Evolutionary conservation across 2,329 filamentous ascomycete species (phyloP), one percentile per base, ranked within the genome.

Genomic region (Epichloe typhina): DNA sequence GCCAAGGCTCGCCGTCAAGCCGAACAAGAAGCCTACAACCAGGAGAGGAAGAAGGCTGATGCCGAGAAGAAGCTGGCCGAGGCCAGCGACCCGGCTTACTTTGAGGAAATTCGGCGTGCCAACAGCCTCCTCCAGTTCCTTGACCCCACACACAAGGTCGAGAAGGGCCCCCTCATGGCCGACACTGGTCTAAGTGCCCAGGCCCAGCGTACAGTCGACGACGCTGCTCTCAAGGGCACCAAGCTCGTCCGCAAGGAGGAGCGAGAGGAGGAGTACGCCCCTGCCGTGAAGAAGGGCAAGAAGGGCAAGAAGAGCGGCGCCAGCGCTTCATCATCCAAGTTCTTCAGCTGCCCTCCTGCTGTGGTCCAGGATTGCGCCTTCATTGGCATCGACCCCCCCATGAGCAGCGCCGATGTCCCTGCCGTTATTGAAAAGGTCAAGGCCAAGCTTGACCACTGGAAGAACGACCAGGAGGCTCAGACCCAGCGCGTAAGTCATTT

Each of bases 91-190:
- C 89, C 85, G 15, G 93, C 93, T 49, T 98, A 88, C 74, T 77
- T 88, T 45, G 88, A 96, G 60, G 89, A 98, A 73, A 95, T 98
- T 63, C 80, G 89, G 61, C 85, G 85, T 49, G 87, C 88, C 55
- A 87, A 93, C 72, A 86, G 83, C 65, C 76, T 98, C 44, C 86
- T 97, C 59, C 83, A 84, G 59, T 91, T 91, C 77, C 91, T 97
- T 59, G 90, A 97, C 67, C 91, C 91, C 2, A 79, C 73, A 15
- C 75, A 80, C 53, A 68, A 70, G 64, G 74, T 76, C 64, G 87
- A 85, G 70, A 87, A 85, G 72, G 79, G 69, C 35, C 79, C 74
- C 53, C 78, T 78, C 54, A 74, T 75, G 68, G 81, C 73, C 44
- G 75, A 82, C 57, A 83, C 83, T 66, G 83, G 85, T 62, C 85